Base-by-base conservation (phyloP, 768 basidiomycete genomes). In the Leucocoprinus birnbaumii region DNA sequence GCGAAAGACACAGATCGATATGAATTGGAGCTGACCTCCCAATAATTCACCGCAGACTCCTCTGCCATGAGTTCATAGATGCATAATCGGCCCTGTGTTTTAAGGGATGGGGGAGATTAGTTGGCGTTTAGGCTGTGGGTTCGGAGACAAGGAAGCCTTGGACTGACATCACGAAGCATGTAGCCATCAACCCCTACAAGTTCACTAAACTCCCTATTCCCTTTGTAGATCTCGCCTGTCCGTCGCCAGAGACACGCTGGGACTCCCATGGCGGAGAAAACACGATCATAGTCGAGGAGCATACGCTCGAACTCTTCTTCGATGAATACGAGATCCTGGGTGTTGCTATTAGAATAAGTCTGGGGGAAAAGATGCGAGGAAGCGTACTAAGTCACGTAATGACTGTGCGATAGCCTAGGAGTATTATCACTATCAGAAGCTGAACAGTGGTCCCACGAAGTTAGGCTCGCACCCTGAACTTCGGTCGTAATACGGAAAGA, bases 41-140 rank as follows among this genome's bases (percentile, higher is more conserved):
- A 98, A 64, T 97, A 98, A 66, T 95, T 94, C 40, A 97, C 94
- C 2, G 94, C 94, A 1, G 87, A 89, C 66, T 96, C 94, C 69
- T 99, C 96, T 0, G 94, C 89, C 95, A 99, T 97, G 46, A 98
- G 81, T 68, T 98, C 96, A 71, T 97, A 98, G 54, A 99, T 97
- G 64, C 94, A 96, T 21, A 97, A 71, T 35, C 92, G 87, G 2
- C 96, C 96, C 79, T 92, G 42, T 26, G n/a, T 35, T 22, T 26
- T 41, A 16, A 59, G 42, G 31, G 48, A 51, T 48, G 25, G 27
- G 45, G n/a, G 5, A 4, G 45, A 50, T 43, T 35, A 53, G 19
- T 43, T 35, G 26, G 52, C 46, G 27, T 46, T 50, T 35, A 55
- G 22, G 26, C 35, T n/a, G 46, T 14, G 13, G 38, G 31, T 31